Evolutionary conservation across 345 rosid genomes (phyloP), one percentile per base, ranked within the genome.

Genomic region (Gossypium sturtianum): DNA sequence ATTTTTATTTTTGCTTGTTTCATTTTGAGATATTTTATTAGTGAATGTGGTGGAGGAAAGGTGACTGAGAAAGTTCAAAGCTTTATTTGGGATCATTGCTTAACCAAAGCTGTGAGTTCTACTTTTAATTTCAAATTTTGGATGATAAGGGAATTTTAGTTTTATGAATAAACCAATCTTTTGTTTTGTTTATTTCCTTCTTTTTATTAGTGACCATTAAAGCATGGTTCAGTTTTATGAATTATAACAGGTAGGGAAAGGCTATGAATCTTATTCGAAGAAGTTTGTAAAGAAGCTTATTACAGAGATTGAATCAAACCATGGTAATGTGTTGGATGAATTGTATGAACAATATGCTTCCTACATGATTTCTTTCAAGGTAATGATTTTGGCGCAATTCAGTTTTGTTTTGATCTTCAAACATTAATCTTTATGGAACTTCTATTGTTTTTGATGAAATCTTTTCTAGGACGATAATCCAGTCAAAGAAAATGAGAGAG

Each of bases 271-370:
- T 20, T 89, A 88, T 65, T 75, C 84, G 76, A 90, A 83, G 80
- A 90, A 72, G 57, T 81, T 94, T 63, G 64, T 88, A 15, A 90
- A 94, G 89, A 94, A 86, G 82, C 89, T 92, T 74, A 87, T 90
- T 61, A 56, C 12, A 12, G 93, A 94, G 84, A 76, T 86, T 73
- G 98, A 94, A 86, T 84, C 85, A 44, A 84, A 75, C 25, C 65
- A 74, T 67, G 83, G 84, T 20, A 68, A 76, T 53, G 92, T 86
- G 52, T 74, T 89, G 82, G 97, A 92, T 83, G 89, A 84, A 78
- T 60, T 89, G 17, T 92, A 94, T 48, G 92, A 92, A 80, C 84
- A 76, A 34, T 90, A 87, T 59, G 84, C 86, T 19, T 67, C 82
- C 71, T 85, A 82, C 66, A 81, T 89, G 90, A 81, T 87, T 47